Evolutionary conservation across 2,329 filamentous ascomycete species (phyloP), one percentile per base, ranked within the genome.

Genomic region (Leptographium radiaticola): DNA sequence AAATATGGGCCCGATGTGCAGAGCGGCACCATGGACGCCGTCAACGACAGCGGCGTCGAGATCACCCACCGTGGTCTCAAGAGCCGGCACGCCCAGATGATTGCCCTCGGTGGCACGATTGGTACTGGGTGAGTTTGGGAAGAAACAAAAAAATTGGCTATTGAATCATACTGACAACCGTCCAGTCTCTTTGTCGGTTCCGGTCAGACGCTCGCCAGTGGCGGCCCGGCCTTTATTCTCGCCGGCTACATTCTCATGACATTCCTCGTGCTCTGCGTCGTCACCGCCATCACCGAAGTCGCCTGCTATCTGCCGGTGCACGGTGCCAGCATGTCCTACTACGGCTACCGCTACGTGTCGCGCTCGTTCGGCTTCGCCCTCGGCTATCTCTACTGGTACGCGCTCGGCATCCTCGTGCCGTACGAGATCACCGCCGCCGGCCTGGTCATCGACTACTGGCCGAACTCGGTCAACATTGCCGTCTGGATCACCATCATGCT

Each of bases 241-340:
- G 55, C 71, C 6, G 67, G 64, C 18, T 72, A 71, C 52, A 46
- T 62, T 0, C 59, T 69, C 38, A 65, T 68, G 40, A 69, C 70
- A 6, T 40, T 68, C 4, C 58, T 65, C 3, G 65, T 66, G 1
- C 63, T 60, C n/a, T 63, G 61, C 39, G 65, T 72, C 0, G 61
- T 66, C 0, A 62, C 66, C 8, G 63, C 63, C 9, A 42, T 83
- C 55, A 72, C 71, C n/a, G 76, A 80, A 63, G 76, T 83, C 68
- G 77, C 78, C 13, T 73, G 80, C 31, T 81, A 78, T 68, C 72
- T 84, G 47, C 77, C 80, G 6, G 64, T 81, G 57, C 69, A 76
- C 34, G 74, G 75, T 11, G 73, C 72, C 5, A 70, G 72, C 6
- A 71, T 77, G 9, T 69, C 72, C 8, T 64, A 73, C n/a, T 76